These are phyloP conservation scores for Trichocladium uniseriatum DNA, from an alignment of 495 filamentous ascomycete genomes.

Conservation along the genomic window DNA sequence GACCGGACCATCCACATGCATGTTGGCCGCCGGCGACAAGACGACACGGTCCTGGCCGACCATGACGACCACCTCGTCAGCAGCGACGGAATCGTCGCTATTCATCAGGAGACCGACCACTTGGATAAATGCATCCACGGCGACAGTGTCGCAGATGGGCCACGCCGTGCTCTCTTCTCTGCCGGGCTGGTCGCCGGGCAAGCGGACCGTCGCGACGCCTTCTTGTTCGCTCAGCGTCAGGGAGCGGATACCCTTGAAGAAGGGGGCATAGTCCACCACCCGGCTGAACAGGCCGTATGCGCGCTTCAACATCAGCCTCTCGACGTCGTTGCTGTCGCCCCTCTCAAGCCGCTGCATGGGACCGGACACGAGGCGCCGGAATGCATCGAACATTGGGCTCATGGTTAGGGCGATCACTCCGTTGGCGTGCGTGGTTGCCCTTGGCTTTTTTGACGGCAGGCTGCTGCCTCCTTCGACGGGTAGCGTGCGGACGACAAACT, in stretches of 20 bases:
- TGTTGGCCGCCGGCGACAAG: background rate
- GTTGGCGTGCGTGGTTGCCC: no score
- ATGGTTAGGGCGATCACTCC: no score
- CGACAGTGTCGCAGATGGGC: constrained; percentile 19
- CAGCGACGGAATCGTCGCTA: constrained; percentile 2
- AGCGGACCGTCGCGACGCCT: background rate
- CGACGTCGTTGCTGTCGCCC: background rate
- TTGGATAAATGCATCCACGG: constrained; percentile 30
- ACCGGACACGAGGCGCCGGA: no score
- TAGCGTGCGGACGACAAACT: no score
- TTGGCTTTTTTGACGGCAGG: no score
- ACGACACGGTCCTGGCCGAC: no score
- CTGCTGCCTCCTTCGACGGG: no score
- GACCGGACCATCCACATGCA: no score
- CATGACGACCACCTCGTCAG: no score
- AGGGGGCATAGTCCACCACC: constrained; percentile 19
- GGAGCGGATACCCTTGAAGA: background rate
- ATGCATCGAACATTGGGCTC: no score
- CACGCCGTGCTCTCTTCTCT: background rate
- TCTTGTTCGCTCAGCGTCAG: background rate
- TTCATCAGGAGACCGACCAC: constrained; percentile 30
- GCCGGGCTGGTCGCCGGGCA: background rate
- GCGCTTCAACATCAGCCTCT: constrained; percentile 15
- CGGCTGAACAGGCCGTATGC: constrained; percentile 21
- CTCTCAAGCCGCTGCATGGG: background rate